Base-by-base conservation (phyloP, 805 yeast genomes). In the Myxozyma mucilagina region DNA sequence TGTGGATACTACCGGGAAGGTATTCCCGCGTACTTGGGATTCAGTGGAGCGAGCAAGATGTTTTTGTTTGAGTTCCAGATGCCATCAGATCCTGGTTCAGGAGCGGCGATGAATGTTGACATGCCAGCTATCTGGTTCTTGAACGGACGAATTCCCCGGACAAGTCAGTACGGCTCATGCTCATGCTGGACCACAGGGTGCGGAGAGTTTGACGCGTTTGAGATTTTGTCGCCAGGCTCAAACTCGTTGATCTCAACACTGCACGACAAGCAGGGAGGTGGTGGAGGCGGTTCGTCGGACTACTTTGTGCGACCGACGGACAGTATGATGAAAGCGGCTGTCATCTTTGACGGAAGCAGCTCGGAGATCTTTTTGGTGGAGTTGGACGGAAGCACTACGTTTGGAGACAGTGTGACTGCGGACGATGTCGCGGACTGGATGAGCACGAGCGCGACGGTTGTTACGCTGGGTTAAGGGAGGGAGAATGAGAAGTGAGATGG, bases 91-190 rank as follows among this genome's bases (percentile, higher is more conserved):
- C 48, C 71, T 51, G 75, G 79, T 55, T 72, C 80, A 39, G 78
- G 81, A 63, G 73, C 81, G 49, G 67, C 79, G 54, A 74, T 71
- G 71, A 91, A 92, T 81, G 81, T 82, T 72, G 97, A 94, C 76
- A 93, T 94, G 98, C 99, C 99, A 68, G 98, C 99, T 65, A 83
- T 92, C 70, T 92, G 98, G 98, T 80, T 92, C 76, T 84, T 92
- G 75, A 92, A 92, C 76, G 97, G 97, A 65, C 89, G 89, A 81
- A 87, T 92, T 73, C 97, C 99, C 78, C 90, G 99, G 82, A 92
- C 97, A 68, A 78, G 86, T 72, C 98, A 94, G 79, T 94, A 94
- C 78, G 97, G 97, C 75, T 74, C 82, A 20, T 94, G 98, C 81
- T 90, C 97, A 41, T 94, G 99, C 83, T 94, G 99, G 99, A 71